A percentile compares a stretch with the other conserved stretches of the same genome.
Conservation (phyloP, 305 asterid species). For the Striga hermonthica region DNA sequence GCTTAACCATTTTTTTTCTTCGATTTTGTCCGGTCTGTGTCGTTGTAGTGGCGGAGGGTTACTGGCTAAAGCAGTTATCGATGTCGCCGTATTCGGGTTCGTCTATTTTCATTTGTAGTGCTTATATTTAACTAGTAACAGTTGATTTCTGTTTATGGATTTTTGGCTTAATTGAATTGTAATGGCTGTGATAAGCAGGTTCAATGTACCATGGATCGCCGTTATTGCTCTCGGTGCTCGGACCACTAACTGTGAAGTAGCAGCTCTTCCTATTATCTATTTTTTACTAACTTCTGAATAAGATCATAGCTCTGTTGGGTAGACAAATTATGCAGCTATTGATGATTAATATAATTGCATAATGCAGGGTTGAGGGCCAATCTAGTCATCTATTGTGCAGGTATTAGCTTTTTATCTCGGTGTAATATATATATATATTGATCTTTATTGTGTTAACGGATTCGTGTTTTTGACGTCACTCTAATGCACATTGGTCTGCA, state of each 20-base stretch:
- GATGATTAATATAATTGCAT: constrained; percentile 28
- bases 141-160: constrained; percentile 18
- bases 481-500: neutral
- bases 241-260: constrained; percentile 74
- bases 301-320: constrained; percentile 7
- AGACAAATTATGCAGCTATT: constrained; percentile 22
- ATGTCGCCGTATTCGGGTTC: constrained; percentile 88
- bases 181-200: constrained; percentile 46
- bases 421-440: neutral
- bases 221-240: constrained; percentile 64
- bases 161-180: constrained; percentile 4
- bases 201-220: constrained; percentile 99
- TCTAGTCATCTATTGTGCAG: constrained; percentile 72
- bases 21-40: neutral
- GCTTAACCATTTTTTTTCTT: neutral
- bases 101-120: constrained; percentile 28
- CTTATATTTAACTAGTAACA: neutral
- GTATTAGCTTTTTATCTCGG: constrained; percentile 37
- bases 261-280: constrained; percentile 27
- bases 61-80: constrained; percentile 80
- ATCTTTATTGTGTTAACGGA: constrained; percentile 24
- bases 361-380: constrained; percentile 61
- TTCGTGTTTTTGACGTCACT: constrained; percentile 13
- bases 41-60: constrained; percentile 82
- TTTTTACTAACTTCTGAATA: constrained; percentile 17